phyloP scores from a whole-genome alignment of 2,329 filamentous ascomycete species.

The Verticillium nubilum region DNA sequence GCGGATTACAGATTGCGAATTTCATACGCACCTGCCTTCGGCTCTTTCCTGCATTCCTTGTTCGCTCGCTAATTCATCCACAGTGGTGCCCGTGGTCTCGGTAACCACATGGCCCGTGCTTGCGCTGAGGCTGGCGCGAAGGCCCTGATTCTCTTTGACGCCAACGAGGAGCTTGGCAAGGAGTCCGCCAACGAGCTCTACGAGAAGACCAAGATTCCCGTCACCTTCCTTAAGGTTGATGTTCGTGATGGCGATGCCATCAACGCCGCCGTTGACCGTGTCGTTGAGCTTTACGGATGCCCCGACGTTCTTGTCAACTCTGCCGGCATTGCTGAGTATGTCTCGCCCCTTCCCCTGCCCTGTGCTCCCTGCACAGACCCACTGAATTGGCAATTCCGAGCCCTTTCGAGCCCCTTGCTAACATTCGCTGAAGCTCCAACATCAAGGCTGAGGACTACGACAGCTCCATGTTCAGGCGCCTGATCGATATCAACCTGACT shows the following conservation, averaged over 20 bases:
- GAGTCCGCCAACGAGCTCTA: slow-evolving; percentile 64
- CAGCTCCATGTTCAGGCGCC: slow-evolving; percentile 67
- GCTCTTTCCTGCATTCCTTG: not conserved
- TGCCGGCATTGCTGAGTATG: slow-evolving; percentile 66
- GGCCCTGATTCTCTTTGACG: slow-evolving; percentile 70
- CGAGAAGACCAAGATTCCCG: slow-evolving; percentile 65
- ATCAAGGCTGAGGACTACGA: slow-evolving; percentile 77
- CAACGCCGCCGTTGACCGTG: slow-evolving; percentile 61
- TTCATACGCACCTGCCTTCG: slow-evolving; percentile 32
- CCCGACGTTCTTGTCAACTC: slow-evolving; percentile 76
- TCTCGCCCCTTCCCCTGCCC: slow-evolving; percentile 32
- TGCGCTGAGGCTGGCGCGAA: slow-evolving; percentile 71
- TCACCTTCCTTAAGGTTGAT: slow-evolving; percentile 74
- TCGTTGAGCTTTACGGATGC: slow-evolving; percentile 60
- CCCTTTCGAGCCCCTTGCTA: slow-evolving; percentile 2
- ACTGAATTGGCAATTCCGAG: too few species aligned
- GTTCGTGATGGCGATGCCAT: slow-evolving; percentile 68
- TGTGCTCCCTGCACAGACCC: slow-evolving; percentile 2
- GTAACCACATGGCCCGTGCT: slow-evolving; percentile 74
- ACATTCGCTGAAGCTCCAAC: slow-evolving; percentile 49
- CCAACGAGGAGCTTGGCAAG: slow-evolving; percentile 70
- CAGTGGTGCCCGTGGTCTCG: slow-evolving; percentile 65
- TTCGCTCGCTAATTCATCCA: not conserved
- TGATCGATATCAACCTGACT: slow-evolving; percentile 78
- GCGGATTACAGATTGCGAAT: too few species aligned